Conservation (phyloP, 441 rosid species). For the Macaranga tanarius region DNA sequence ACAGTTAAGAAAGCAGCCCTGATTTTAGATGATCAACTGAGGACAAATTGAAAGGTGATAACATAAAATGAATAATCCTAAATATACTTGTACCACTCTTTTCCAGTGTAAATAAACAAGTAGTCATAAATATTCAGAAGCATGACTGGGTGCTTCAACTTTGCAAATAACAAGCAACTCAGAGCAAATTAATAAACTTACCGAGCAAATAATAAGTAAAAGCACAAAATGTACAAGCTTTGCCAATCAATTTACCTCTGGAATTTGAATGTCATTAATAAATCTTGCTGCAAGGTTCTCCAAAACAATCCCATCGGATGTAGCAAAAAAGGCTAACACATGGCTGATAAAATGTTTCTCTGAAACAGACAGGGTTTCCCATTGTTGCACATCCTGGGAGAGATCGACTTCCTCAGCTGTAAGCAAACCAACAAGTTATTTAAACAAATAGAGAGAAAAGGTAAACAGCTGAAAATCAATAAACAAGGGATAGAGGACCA, state of each 20-base stretch:
- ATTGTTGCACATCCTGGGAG: slow-evolving; percentile 73
- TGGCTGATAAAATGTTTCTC: slow-evolving; percentile 85
- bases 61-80: not conserved
- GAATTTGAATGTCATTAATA: slow-evolving; percentile 77
- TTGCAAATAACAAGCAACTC: too few species aligned
- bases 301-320: slow-evolving; percentile 90
- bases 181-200: too few species aligned
- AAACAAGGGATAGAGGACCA: not conserved
- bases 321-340: slow-evolving; percentile 80
- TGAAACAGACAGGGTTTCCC: slow-evolving; percentile 57
- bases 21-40: slow-evolving; percentile 21
- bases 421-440: slow-evolving; percentile 27
- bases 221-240: not conserved
- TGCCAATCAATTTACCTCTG: slow-evolving; percentile 55
- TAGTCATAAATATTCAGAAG: not conserved
- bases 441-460: not conserved
- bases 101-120: not conserved
- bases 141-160: not conserved
- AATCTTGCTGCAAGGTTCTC: slow-evolving; percentile 89
- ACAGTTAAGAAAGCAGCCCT: slow-evolving; percentile 24
- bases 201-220: not conserved
- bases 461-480: not conserved
- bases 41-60: slow-evolving; percentile 1
- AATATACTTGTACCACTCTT: not conserved
- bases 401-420: slow-evolving; percentile 96